Evolutionary conservation across 1,284 basidiomycete species (phyloP).

Genomic region (Tetrapyrgos nigripes): DNA sequence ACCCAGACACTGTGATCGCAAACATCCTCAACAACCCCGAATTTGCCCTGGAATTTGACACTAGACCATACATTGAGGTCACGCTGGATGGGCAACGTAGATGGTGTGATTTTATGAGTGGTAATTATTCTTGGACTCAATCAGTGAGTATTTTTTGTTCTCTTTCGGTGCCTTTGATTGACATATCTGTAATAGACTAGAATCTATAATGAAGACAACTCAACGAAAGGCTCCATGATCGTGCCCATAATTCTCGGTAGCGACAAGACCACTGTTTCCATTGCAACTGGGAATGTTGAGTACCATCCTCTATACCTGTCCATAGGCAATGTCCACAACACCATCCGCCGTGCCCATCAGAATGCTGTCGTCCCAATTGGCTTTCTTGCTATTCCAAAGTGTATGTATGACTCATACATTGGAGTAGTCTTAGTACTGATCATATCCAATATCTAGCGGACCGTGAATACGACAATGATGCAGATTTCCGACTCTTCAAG

Average conservation of each 20-base stretch:
- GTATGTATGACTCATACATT: conserved; percentile 8
- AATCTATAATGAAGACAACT: conserved; percentile 19
- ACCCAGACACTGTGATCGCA: conserved; percentile 20
- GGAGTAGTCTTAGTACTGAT: neutral
- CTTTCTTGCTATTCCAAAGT: conserved; percentile 26
- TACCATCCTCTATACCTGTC: conserved; percentile 30
- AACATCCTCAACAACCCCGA: conserved; percentile 26
- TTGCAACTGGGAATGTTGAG: conserved; percentile 28
- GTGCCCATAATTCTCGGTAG: conserved; percentile 27
- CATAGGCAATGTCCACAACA: conserved; percentile 28
- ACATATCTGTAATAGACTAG: neutral
- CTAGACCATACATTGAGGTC: conserved; percentile 23
- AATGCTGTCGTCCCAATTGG: conserved; percentile 18
- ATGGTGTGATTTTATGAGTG: conserved; percentile 34
- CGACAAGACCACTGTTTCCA: conserved; percentile 33
- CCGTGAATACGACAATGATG: neutral
- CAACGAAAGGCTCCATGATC: conserved; percentile 11
- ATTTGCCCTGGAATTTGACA: conserved; percentile 20
- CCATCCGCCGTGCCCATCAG: conserved; percentile 15
- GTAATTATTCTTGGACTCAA: conserved; percentile 32
- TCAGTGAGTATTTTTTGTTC: conserved; percentile 18
- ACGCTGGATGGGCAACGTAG: conserved; percentile 4
- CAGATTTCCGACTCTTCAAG: neutral
- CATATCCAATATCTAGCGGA: neutral
- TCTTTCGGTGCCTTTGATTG: neutral